Conservation (phyloP, 305 asterid species). For the Fraxinus platypoda region DNA sequence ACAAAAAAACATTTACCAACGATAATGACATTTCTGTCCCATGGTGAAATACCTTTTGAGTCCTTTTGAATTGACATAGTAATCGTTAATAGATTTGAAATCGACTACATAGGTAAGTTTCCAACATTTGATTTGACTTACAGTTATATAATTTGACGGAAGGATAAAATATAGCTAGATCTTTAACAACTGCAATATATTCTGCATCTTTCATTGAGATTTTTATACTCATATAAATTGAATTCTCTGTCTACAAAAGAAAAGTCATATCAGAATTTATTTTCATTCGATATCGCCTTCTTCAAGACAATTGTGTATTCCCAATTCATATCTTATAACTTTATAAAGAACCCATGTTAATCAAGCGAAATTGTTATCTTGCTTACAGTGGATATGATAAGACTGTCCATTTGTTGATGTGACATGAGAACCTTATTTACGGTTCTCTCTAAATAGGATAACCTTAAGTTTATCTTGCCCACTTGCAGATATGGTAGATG, state of each 20-base stretch:
- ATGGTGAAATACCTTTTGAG: not conserved
- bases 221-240: not conserved
- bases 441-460: too few species aligned
- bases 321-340: not conserved
- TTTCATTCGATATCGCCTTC: not conserved
- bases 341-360: not conserved
- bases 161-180: not conserved
- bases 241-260: not conserved
- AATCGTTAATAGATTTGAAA: not conserved
- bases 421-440: too few species aligned
- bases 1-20: not conserved
- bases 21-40: constrained; percentile 21
- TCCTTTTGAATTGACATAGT: not conserved
- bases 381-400: too few species aligned
- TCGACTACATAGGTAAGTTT: not conserved
- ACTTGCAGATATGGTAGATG: too few species aligned
- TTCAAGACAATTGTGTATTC: not conserved
- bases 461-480: too few species aligned
- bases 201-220: not conserved
- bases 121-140: not conserved
- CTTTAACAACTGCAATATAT: not conserved
- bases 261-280: not conserved
- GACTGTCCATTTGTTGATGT: too few species aligned
- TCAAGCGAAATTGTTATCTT: too few species aligned
- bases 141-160: not conserved